Percentiles rank a stretch among this genome's conserved stretches.
These are phyloP conservation scores for Phytophthora nicotianae DNA, from an alignment of 352 stramenopile species.

Conservation along the genomic window DNA sequence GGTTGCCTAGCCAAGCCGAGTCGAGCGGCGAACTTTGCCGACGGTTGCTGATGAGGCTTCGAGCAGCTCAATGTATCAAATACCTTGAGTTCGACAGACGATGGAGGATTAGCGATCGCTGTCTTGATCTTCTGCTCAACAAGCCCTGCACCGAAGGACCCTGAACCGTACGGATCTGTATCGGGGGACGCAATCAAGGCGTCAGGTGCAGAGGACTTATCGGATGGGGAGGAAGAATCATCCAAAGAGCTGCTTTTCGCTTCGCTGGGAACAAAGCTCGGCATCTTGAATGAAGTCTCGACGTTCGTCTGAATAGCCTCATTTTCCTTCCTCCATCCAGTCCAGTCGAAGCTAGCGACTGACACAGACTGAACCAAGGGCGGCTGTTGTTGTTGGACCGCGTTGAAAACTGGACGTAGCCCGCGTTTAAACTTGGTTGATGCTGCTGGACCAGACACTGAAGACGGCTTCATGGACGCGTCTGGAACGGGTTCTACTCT, in stretches of 20 bases:
- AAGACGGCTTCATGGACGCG: neutral
- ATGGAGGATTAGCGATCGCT: slow-evolving; percentile 31
- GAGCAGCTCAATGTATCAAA: slow-evolving; percentile 11
- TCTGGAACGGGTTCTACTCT: neutral
- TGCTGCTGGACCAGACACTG: slow-evolving; percentile 4
- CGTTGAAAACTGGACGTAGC: slow-evolving; percentile 8
- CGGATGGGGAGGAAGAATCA: neutral
- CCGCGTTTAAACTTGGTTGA: slow-evolving; percentile 21
- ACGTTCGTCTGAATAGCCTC: neutral
- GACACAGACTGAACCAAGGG: neutral
- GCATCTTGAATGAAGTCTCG: neutral
- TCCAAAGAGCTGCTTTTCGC: neutral
- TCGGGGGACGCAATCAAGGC: slow-evolving; percentile 54
- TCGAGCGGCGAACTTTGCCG: slow-evolving; percentile 17
- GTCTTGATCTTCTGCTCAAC: slow-evolving; percentile 63
- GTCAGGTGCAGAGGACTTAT: neutral
- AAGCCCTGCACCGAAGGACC: slow-evolving; percentile 56
- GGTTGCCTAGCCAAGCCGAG: slow-evolving; percentile 25
- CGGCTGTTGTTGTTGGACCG: neutral
- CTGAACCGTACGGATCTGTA: slow-evolving; percentile 63
- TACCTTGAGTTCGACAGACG: slow-evolving; percentile 10
- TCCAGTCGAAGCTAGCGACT: slow-evolving; percentile 13
- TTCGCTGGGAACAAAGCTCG: slow-evolving; percentile 1
- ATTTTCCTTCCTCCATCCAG: slow-evolving; percentile 6
- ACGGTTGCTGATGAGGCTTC: slow-evolving; percentile 14